These are phyloP conservation scores for Cladorrhinum sp. DNA, from an alignment of 2,329 filamentous ascomycete species.

Conservation along the genomic window DNA sequence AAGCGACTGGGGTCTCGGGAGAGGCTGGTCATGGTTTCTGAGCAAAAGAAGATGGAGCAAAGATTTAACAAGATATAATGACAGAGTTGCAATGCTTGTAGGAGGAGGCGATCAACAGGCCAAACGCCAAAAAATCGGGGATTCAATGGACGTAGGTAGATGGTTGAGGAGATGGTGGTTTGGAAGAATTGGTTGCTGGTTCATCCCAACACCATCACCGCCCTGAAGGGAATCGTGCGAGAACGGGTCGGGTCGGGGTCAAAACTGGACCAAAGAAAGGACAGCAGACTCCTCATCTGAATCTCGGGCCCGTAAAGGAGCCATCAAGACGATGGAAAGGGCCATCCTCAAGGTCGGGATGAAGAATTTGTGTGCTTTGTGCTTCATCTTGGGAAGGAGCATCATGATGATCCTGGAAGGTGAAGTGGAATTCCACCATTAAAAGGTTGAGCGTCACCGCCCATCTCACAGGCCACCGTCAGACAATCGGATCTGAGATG, in stretches of 20 bases:
- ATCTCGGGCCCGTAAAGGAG: background rate
- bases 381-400: background rate
- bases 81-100: background rate
- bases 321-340: background rate
- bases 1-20: slow-evolving; percentile 13
- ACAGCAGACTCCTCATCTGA: background rate
- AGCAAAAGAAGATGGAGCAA: background rate
- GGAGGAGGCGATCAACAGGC: background rate
- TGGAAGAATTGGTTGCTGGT: background rate
- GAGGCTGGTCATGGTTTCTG: slow-evolving; percentile 16
- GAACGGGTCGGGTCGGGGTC: background rate
- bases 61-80: background rate
- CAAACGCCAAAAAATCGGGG: slow-evolving; percentile 11
- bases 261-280: background rate
- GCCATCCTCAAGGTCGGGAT: background rate
- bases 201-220: background rate
- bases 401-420: background rate
- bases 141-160: slow-evolving; percentile 1
- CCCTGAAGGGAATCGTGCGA: background rate
- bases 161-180: background rate
- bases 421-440: background rate
- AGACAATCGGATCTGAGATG: no score
- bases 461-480: background rate
- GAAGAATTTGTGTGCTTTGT: background rate
- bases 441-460: background rate